Base-by-base conservation (phyloP, 306 rosid genomes). In the Abrus pulchellus region DNA sequence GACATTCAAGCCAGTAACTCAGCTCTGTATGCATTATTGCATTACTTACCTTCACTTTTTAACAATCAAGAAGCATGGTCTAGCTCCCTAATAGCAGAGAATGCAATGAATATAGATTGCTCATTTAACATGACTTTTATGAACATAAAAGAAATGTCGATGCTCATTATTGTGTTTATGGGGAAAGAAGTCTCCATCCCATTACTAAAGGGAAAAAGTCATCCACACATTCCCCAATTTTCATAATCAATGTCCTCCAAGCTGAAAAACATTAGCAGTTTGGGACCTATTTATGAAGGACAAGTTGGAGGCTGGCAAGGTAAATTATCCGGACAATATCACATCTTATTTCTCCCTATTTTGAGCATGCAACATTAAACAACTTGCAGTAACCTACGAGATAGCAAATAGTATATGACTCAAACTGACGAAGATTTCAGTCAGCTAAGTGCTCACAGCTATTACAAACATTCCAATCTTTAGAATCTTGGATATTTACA, bases 71-170 rank as follows among this genome's bases (percentile, higher is more conserved):
- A 66, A 54, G 52, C 36, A 62, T 53, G 43, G 52, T 43, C 47
- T 73, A 36, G 57, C 68, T 83, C 47, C 65, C 54, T 60, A 45
- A 36, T 47, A 62, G 57, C 66, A 84, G 71, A 68, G 64, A 64
- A 74, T 43, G 67, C 5, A 44, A 60, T 55, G 63, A 77, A 77
- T 54, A 62, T 50, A 9, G 12, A 76, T 6, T 52, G 53, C 67
- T 52, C 76, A 30, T 55, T 71, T 41, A 44, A 30, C 14, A 43
- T 11, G 45, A 30, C 43, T 6, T 40, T 14, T 56, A 30, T 54
- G 57, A 66, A 43, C 54, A 53, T 36, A 77, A 64, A 76, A 27
- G 54, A 36, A 29, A 52, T n/a, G 60, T 68, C 71, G 41, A 36
- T 47, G 47, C 28, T 11, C 41, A 12, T 41, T 56, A 14, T 57